A percentile compares a stretch with the other conserved stretches of the same genome.
These are phyloP conservation scores for Aspergillus baeticus DNA, from an alignment of 495 filamentous ascomycete species.

Conservation along the genomic window DNA sequence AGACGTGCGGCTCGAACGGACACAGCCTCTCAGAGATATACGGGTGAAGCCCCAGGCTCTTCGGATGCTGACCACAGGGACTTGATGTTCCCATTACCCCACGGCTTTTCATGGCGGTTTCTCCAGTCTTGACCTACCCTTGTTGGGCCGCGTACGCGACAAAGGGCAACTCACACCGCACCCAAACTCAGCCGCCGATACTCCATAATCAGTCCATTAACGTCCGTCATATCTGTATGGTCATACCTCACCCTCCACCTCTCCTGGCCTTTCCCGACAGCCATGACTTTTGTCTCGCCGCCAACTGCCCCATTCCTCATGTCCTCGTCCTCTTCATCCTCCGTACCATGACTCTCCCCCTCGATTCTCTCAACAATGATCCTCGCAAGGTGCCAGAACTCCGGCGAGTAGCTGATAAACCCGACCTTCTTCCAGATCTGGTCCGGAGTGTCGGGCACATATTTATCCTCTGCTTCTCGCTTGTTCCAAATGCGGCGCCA, in stretches of 20 bases:
- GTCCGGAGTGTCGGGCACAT: conserved; percentile 17
- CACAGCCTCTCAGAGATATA: not conserved
- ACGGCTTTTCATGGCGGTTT: not conserved
- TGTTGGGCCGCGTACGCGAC: too few species aligned
- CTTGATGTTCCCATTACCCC: not conserved
- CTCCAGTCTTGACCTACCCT: not conserved
- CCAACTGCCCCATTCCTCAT: not conserved
- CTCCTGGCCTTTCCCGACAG: not conserved
- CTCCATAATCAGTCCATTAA: conserved; percentile 32
- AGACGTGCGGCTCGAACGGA: not conserved
- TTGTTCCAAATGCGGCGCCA: conserved; percentile 28
- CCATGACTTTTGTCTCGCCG: too few species aligned
- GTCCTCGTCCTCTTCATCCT: conserved; percentile 5
- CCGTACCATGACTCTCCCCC: not conserved
- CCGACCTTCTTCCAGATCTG: conserved; percentile 31
- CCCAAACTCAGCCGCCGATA: conserved; percentile 28
- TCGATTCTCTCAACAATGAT: conserved; percentile 22
- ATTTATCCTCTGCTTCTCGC: conserved; percentile 22
- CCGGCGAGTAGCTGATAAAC: conserved; percentile 25
- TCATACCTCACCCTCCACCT: conserved; percentile 15
- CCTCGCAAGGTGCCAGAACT: conserved; percentile 32
- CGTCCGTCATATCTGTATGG: conserved; percentile 30
- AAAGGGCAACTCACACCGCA: not conserved
- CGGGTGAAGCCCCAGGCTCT: not conserved
- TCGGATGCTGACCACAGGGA: not conserved